Percentiles rank a stretch among this genome's conserved stretches.
Conservation (phyloP, 768 basidiomycete species). For the Lanmaoa rubissima region DNA sequence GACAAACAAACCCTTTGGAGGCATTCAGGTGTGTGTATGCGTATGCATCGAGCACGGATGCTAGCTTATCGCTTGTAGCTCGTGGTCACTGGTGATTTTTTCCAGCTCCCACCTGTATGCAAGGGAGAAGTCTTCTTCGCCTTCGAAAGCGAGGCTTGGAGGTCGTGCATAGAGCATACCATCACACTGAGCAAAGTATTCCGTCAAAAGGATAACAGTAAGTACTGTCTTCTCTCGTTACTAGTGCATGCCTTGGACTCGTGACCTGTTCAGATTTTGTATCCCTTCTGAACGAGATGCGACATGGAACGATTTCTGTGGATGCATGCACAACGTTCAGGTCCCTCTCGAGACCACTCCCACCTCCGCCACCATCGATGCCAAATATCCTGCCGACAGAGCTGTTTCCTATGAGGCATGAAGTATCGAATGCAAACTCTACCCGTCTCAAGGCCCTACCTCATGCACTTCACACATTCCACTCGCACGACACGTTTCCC, state of each 20-base stretch:
- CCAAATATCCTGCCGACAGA: slow-evolving; percentile 47
- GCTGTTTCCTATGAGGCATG: slow-evolving; percentile 62
- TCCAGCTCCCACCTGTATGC: slow-evolving; percentile 55
- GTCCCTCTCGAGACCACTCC: slow-evolving; percentile 37
- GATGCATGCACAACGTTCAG: slow-evolving; percentile 49
- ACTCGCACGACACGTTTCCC: slow-evolving; percentile 48
- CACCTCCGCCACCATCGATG: slow-evolving; percentile 23
- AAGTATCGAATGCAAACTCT: slow-evolving; percentile 66
- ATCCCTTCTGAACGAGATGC: slow-evolving; percentile 73
- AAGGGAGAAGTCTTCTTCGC: slow-evolving; percentile 54
- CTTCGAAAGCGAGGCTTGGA: slow-evolving; percentile 55
- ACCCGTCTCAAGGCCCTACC: slow-evolving; percentile 50
- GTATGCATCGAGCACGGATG: neutral
- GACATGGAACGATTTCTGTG: slow-evolving; percentile 53
- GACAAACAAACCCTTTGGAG: slow-evolving; percentile 54
- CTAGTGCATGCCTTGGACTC: neutral
- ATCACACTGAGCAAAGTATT: slow-evolving; percentile 72
- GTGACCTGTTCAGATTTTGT: slow-evolving; percentile 51
- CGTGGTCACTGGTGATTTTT: slow-evolving; percentile 58
- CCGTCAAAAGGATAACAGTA: slow-evolving; percentile 70
- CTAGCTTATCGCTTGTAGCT: slow-evolving; percentile 30
- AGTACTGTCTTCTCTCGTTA: slow-evolving; percentile 16
- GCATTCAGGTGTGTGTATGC: slow-evolving; percentile 50
- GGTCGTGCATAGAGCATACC: slow-evolving; percentile 49
- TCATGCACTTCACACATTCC: slow-evolving; percentile 41